Conservation (phyloP, 805 yeast species). For the Ogataea parapolymorpha region DNA sequence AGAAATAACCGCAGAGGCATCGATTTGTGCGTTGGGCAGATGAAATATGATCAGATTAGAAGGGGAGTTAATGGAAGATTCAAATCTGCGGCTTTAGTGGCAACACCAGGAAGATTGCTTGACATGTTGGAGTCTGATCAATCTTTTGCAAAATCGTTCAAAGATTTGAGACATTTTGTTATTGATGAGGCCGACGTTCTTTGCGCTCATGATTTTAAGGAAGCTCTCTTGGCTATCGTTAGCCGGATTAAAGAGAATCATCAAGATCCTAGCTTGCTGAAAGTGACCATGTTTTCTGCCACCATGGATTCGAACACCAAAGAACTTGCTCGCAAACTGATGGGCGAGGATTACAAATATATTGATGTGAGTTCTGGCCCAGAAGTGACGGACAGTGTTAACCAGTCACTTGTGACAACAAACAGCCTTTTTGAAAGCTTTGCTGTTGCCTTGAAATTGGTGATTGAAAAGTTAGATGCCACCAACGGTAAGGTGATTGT, state of each 20-base stretch:
- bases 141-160: slow-evolving; percentile 44
- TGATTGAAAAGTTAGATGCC: slow-evolving; percentile 35
- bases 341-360: slow-evolving; percentile 51
- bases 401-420: slow-evolving; percentile 61
- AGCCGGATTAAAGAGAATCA: slow-evolving; percentile 36
- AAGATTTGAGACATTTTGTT: slow-evolving; percentile 57
- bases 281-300: slow-evolving; percentile 81
- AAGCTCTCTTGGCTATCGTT: slow-evolving; percentile 58
- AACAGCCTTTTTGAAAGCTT: slow-evolving; percentile 54
- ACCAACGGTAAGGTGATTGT: slow-evolving; percentile 70
- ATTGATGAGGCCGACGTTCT: slow-evolving; percentile 92
- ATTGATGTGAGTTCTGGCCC: slow-evolving; percentile 74
- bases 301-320: slow-evolving; percentile 72
- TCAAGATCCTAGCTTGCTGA: slow-evolving; percentile 39
- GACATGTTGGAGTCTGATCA: slow-evolving; percentile 53
- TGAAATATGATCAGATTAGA: slow-evolving; percentile 31
- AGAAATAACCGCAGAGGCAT: slow-evolving; percentile 30
- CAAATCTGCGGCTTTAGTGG: slow-evolving; percentile 66
- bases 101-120: slow-evolving; percentile 84
- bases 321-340: slow-evolving; percentile 55
- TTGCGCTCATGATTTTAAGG: slow-evolving; percentile 76
- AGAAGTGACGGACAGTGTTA: slow-evolving; percentile 69
- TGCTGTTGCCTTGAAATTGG: slow-evolving; percentile 52
- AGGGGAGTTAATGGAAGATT: slow-evolving; percentile 25
- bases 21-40: slow-evolving; percentile 68